Conservation (phyloP, 176 grass and related monocot genomes). For the Areca catechu region DNA sequence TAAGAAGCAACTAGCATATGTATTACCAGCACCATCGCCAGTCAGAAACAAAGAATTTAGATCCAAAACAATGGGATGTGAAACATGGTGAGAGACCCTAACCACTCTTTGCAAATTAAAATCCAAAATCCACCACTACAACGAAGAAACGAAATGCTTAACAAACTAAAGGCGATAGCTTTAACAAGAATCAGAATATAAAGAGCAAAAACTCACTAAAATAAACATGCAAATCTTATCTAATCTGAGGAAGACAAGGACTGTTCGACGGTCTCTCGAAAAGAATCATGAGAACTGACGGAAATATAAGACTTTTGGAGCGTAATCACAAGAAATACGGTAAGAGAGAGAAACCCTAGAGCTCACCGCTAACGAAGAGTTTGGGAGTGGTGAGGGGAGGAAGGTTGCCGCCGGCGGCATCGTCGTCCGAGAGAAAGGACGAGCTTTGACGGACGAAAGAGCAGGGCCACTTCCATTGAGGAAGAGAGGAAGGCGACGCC, state of each 20-base stretch:
- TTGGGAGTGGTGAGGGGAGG: constrained; percentile 74
- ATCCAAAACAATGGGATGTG: too few relatives aligned
- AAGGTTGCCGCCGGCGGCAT: constrained; percentile 35
- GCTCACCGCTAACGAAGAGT: constrained; percentile 81
- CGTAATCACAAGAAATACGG: neutral
- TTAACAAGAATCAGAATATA: too few relatives aligned
- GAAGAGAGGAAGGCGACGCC: constrained; percentile 27
- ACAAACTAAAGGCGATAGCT: too few relatives aligned
- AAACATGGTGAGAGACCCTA: too few relatives aligned
- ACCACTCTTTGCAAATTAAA: too few relatives aligned
- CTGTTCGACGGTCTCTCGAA: neutral
- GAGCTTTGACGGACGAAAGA: constrained; percentile 11
- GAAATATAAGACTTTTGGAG: neutral
- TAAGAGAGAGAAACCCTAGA: neutral
- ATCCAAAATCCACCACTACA: too few relatives aligned
- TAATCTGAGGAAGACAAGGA: neutral
- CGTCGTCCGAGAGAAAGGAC: constrained; percentile 38
- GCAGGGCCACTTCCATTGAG: neutral
- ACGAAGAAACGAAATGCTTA: too few relatives aligned
- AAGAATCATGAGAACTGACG: neutral
- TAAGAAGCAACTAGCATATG: too few relatives aligned
- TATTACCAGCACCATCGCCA: too few relatives aligned
- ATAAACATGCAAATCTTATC: too few relatives aligned
- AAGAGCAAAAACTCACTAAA: too few relatives aligned
- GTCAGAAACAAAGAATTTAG: too few relatives aligned